Evolutionary conservation across 257 asterid genomes (phyloP).

Genomic region (Haberlea rhodopensis): DNA sequence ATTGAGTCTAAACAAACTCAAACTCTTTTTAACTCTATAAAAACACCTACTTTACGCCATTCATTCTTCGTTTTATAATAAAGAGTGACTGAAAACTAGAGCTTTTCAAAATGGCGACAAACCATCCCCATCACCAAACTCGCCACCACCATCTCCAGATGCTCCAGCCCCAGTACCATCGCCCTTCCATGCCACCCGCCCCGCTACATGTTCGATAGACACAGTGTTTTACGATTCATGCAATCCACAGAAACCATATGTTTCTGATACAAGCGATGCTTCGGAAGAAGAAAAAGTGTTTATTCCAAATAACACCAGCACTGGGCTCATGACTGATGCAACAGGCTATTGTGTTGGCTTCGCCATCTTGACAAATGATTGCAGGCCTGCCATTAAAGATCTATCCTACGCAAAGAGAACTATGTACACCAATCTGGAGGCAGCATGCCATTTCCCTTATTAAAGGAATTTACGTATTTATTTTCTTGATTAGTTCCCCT

Average conservation of each 20-base stretch:
- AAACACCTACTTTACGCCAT: no score
- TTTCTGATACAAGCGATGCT: background rate
- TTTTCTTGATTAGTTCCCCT: no score
- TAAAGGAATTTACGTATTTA: no score
- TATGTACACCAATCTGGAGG: background rate
- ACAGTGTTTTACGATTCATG: slow-evolving; percentile 10
- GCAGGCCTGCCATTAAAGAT: background rate
- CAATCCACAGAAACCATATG: slow-evolving; percentile 1
- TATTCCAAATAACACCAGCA: background rate
- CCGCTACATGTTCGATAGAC: background rate
- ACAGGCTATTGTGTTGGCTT: slow-evolving; percentile 14
- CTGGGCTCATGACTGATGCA: background rate
- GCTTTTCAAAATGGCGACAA: no score
- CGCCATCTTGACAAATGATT: slow-evolving; percentile 17
- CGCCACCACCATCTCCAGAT: background rate
- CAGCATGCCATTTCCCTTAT: no score
- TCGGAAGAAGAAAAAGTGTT: background rate
- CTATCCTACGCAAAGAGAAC: slow-evolving; percentile 3
- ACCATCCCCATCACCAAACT: no score
- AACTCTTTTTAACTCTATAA: no score
- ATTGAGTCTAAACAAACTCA: no score
- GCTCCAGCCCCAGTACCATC: background rate
- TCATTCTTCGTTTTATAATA: no score
- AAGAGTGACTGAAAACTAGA: no score
- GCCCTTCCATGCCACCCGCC: background rate